Evolutionary conservation across 2,329 filamentous ascomycete species (phyloP).

Genomic region (Pseudocercospora vitis): DNA sequence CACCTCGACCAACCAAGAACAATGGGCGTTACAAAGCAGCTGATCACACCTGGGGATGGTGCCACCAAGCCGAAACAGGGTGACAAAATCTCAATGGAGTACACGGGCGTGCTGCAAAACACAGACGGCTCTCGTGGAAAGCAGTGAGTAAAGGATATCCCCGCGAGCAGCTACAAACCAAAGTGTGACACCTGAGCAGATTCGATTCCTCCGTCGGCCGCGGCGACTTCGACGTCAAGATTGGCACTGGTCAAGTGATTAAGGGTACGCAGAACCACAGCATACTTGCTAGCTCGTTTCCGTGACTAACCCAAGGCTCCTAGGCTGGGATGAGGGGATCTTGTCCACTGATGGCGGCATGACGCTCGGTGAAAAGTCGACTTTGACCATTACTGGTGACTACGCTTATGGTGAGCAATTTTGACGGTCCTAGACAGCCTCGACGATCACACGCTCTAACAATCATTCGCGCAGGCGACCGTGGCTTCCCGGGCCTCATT

Average conservation of each 20-base stretch:
- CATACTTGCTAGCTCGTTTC: no score
- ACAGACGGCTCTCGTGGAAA: constrained; percentile 54
- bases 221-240: constrained; percentile 71
- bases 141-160: no score
- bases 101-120: constrained; percentile 76
- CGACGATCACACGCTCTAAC: no score
- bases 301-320: no score
- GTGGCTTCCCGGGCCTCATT: constrained; percentile 75
- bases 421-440: no score
- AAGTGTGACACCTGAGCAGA: constrained; percentile 49
- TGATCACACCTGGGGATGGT: constrained; percentile 61
- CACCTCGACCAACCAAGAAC: neutral
- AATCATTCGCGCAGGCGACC: no score
- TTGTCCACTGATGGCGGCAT: constrained; percentile 57
- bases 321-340: constrained; percentile 68
- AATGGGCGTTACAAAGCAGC: constrained; percentile 67
- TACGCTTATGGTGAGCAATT: constrained; percentile 67
- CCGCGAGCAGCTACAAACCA: no score
- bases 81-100: constrained; percentile 81
- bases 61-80: constrained; percentile 62
- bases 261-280: constrained; percentile 60
- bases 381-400: constrained; percentile 73
- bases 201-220: constrained; percentile 85
- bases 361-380: constrained; percentile 87
- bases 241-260: constrained; percentile 84